Evolutionary conservation across 2,329 filamentous ascomycete species (phyloP).

Genomic region (Tolypocladium nubicola): DNA sequence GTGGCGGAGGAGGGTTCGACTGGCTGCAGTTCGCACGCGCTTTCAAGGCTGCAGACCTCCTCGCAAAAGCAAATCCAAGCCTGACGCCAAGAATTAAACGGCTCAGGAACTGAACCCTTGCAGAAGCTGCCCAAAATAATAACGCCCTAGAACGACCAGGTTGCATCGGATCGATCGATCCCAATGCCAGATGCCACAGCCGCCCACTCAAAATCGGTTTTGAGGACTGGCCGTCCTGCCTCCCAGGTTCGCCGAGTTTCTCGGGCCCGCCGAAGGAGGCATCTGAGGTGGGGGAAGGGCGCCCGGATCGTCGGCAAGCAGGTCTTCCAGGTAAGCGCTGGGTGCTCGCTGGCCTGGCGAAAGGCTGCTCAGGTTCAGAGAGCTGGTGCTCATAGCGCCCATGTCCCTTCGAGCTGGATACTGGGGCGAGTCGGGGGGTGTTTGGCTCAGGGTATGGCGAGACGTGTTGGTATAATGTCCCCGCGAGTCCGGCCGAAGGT

Average conservation of each 20-base stretch:
- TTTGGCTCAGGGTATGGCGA: conserved; percentile 34
- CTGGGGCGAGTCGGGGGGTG: conserved; percentile 56
- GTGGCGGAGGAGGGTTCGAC: neutral
- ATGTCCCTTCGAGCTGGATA: conserved; percentile 37
- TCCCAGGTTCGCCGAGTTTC: neutral
- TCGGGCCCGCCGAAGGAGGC: conserved; percentile 13
- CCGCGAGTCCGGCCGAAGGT: conserved; percentile 47
- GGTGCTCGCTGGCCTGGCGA: conserved; percentile 64
- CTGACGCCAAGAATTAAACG: neutral
- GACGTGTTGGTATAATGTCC: conserved; percentile 31
- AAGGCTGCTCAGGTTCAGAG: conserved; percentile 46
- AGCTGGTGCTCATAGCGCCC: conserved; percentile 57
- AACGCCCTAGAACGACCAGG: neutral
- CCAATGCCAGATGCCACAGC: neutral
- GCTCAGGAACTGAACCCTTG: neutral
- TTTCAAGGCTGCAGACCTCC: neutral
- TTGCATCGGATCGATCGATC: neutral
- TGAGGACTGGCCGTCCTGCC: conserved; percentile 10
- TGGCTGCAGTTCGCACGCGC: neutral
- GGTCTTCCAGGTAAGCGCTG: conserved; percentile 80
- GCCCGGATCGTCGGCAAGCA: conserved; percentile 65
- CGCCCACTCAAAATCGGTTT: conserved; percentile 13
- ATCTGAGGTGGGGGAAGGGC: conserved; percentile 35
- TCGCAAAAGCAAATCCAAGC: neutral
- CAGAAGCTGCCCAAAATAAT: neutral